Conservation (phyloP, 768 basidiomycete genomes). For the Solioccasus polychromus region DNA sequence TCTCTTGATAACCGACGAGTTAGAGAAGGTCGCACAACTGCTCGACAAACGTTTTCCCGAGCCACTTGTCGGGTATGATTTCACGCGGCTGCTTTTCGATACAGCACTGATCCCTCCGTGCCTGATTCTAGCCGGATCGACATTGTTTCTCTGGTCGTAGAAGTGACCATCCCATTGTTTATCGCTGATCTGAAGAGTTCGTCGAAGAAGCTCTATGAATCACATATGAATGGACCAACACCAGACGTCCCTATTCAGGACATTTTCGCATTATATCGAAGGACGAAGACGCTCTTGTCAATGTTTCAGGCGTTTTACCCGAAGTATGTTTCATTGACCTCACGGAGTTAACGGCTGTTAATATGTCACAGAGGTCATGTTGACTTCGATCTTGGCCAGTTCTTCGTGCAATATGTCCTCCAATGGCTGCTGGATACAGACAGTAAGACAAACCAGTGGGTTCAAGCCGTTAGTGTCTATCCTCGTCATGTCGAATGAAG, state of each 20-base stretch:
- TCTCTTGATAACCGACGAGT: slow-evolving; percentile 80
- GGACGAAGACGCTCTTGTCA: slow-evolving; percentile 68
- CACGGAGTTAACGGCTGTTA: not conserved
- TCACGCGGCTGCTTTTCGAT: not conserved
- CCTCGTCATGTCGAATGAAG: not conserved
- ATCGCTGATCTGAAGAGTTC: slow-evolving; percentile 64
- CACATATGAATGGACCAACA: slow-evolving; percentile 82
- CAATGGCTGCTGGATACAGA: slow-evolving; percentile 90
- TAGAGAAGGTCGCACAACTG: slow-evolving; percentile 81
- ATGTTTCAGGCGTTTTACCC: slow-evolving; percentile 83
- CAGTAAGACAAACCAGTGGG: slow-evolving; percentile 90
- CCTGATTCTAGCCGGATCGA: slow-evolving; percentile 58
- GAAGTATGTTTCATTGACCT: slow-evolving; percentile 46
- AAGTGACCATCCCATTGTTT: slow-evolving; percentile 62
- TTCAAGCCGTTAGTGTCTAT: slow-evolving; percentile 67
- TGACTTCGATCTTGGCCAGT: slow-evolving; percentile 66
- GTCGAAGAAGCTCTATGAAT: slow-evolving; percentile 73
- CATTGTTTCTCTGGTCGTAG: slow-evolving; percentile 72
- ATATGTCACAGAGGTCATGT: slow-evolving; percentile 44
- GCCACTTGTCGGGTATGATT: slow-evolving; percentile 67
- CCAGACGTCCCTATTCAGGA: slow-evolving; percentile 89
- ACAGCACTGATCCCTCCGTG: not conserved
- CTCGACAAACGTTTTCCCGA: slow-evolving; percentile 87
- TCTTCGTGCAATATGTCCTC: slow-evolving; percentile 86
- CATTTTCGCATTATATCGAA: slow-evolving; percentile 81